These are phyloP conservation scores for Hypoxylon rubiginosum DNA, from an alignment of 2,329 filamentous ascomycete species.

Conservation along the genomic window DNA sequence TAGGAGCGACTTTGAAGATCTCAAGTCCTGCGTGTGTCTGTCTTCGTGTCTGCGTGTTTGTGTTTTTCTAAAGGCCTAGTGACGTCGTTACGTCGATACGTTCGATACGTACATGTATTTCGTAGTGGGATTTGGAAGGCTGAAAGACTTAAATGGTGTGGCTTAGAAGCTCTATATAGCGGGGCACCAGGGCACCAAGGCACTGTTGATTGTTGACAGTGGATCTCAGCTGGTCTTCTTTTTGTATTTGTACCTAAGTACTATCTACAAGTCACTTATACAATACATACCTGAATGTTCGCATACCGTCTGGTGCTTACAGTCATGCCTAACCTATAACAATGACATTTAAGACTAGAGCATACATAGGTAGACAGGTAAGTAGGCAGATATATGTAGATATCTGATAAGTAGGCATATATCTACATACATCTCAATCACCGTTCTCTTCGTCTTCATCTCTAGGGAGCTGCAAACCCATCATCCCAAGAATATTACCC, in stretches of 20 bases:
- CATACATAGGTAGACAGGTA: background rate
- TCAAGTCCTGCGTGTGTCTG: constrained; percentile 1
- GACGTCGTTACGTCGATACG: constrained; percentile 34
- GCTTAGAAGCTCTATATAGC: constrained; percentile 20
- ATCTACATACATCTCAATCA: constrained; percentile 30
- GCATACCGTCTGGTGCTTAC: too few relatives aligned
- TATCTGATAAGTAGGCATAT: background rate
- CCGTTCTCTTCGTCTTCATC: constrained; percentile 74
- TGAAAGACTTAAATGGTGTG: constrained; percentile 19
- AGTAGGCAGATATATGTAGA: background rate
- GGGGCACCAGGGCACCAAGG: constrained; percentile 13
- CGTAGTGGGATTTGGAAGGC: constrained; percentile 30
- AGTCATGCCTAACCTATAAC: too few relatives aligned
- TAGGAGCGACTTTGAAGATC: constrained; percentile 35
- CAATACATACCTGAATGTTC: too few relatives aligned
- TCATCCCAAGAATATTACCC: constrained; percentile 86
- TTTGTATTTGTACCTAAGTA: background rate
- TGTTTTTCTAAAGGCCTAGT: constrained; percentile 29
- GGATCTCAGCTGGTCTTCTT: background rate
- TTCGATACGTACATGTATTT: background rate
- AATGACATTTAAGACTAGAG: background rate
- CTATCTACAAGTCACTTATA: background rate
- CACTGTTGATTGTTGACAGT: background rate
- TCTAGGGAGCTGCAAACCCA: constrained; percentile 85
- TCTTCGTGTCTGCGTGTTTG: constrained; percentile 1